phyloP scores from a whole-genome alignment of 441 rosid genomes.

The Geranium incanum region DNA sequence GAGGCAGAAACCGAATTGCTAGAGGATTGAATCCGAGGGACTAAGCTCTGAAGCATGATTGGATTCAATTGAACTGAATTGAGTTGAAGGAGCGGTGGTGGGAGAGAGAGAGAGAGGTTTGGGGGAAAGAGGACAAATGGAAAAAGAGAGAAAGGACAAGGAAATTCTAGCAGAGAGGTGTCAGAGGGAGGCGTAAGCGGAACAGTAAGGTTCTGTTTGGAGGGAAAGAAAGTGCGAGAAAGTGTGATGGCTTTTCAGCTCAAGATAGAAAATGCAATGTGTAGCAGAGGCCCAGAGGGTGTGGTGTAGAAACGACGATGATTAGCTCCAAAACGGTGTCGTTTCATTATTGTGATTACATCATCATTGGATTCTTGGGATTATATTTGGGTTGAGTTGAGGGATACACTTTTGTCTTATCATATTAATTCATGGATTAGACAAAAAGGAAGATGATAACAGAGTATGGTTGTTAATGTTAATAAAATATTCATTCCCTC shows the following conservation, averaged over 20 bases:
- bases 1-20: constrained; percentile 22
- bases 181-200: constrained; percentile 22
- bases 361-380: constrained; percentile 28
- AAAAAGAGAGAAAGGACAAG: constrained; percentile 18
- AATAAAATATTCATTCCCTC: no score
- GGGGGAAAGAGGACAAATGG: constrained; percentile 34
- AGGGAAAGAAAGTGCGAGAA: constrained; percentile 31
- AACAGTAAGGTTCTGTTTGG: constrained; percentile 25
- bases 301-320: constrained; percentile 6
- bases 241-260: constrained; percentile 20
- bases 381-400: constrained; percentile 21
- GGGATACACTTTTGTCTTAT: constrained; percentile 26
- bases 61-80: no score
- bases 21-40: constrained; percentile 27
- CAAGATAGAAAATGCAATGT: constrained; percentile 17
- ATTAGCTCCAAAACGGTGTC: background rate
- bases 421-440: background rate
- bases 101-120: constrained; percentile 28
- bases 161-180: constrained; percentile 24
- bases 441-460: no score
- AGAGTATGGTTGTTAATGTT: no score
- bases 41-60: constrained; percentile 61
- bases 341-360: background rate
- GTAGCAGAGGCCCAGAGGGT: background rate
- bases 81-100: background rate